Percentiles rank a stretch among this genome's conserved stretches.
Evolutionary conservation across 768 basidiomycete genomes (phyloP).

Genomic region (Macrolepiota fuliginosa): DNA sequence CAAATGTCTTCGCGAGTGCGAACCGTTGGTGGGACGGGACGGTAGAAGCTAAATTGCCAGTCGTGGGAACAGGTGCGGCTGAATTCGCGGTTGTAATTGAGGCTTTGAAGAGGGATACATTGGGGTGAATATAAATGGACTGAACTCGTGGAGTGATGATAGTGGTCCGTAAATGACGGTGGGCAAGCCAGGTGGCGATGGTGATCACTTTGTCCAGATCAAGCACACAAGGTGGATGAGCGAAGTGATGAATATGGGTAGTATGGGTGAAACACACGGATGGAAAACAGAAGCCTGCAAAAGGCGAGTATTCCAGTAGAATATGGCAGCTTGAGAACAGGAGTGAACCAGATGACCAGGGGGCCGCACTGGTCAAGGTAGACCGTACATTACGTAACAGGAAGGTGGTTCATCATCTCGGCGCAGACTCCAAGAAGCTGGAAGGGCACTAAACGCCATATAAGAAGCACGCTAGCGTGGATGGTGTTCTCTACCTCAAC

Average conservation of each 20-base stretch:
- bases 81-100: not conserved
- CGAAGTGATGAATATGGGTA: not conserved
- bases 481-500: not conserved
- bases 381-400: conserved; percentile 4
- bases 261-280: not conserved
- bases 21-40: no score
- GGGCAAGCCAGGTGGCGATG: not conserved
- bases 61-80: not conserved
- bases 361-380: not conserved
- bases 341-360: not conserved
- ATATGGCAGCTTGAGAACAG: conserved; percentile 1
- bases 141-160: not conserved
- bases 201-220: not conserved
- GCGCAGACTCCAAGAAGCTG: not conserved
- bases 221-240: not conserved
- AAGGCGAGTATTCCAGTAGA: not conserved
- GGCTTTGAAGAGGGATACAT: not conserved
- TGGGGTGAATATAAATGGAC: not conserved
- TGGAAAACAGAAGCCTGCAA: not conserved
- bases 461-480: conserved; percentile 3
- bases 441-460: not conserved
- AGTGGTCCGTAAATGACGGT: not conserved
- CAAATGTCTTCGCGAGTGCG: not conserved
- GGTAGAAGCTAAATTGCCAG: not conserved
- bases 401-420: not conserved